A percentile compares a stretch with the other conserved stretches of the same genome.
Evolutionary conservation across 1,284 basidiomycete species (phyloP).

Genomic region (Boletus nobilissimus): DNA sequence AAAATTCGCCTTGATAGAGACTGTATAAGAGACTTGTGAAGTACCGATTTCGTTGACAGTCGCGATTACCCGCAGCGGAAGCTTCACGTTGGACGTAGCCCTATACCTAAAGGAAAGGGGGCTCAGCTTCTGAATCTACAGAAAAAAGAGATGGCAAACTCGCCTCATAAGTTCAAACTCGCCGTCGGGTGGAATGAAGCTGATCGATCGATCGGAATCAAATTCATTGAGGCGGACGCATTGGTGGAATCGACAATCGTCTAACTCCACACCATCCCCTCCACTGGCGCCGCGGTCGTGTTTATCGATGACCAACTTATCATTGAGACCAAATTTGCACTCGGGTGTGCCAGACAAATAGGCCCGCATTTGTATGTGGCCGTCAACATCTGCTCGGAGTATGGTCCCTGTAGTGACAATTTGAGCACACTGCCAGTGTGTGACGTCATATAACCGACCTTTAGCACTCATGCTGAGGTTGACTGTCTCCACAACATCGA

Average conservation of each 20-base stretch:
- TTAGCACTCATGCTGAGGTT: constrained; percentile 97
- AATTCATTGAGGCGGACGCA: constrained; percentile 96
- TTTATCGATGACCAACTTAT: constrained; percentile 97
- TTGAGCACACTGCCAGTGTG: background rate
- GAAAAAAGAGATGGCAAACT: constrained; percentile 25
- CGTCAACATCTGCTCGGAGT: constrained; percentile 97
- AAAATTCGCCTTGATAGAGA: constrained; percentile 91
- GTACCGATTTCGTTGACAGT: constrained; percentile 95
- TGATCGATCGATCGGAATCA: constrained; percentile 92
- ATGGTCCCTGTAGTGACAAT: constrained; percentile 71
- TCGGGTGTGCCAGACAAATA: constrained; percentile 96
- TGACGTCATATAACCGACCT: constrained; percentile 59
- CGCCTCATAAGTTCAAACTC: constrained; percentile 99
- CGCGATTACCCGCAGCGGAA: constrained; percentile 90
- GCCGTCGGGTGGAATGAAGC: constrained; percentile 97
- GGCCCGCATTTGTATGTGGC: constrained; percentile 97
- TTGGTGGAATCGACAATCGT: constrained; percentile 99
- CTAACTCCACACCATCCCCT: constrained; percentile 89
- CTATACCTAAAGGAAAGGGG: constrained; percentile 75
- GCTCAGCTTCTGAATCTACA: constrained; percentile 14
- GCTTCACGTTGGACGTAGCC: constrained; percentile 93
- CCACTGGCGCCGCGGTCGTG: constrained; percentile 66
- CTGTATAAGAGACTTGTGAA: constrained; percentile 89
- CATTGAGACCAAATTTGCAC: constrained; percentile 98
- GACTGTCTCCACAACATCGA: constrained; percentile 96